These are phyloP conservation scores for Phytophthora meadii DNA, from an alignment of 352 stramenopile genomes.

Conservation along the genomic window DNA sequence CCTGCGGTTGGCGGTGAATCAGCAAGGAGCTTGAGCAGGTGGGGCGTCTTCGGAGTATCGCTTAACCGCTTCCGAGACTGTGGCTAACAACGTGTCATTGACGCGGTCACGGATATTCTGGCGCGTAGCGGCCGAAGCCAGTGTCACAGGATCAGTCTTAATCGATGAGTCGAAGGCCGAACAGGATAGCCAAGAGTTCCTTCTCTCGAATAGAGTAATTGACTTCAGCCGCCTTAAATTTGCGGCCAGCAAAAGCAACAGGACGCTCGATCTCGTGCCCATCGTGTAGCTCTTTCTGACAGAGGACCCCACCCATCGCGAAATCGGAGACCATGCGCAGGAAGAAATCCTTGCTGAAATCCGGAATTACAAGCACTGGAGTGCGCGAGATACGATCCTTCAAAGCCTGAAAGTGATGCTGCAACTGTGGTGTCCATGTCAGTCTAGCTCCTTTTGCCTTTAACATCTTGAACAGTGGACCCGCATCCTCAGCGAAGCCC, in stretches of 20 bases:
- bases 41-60: too few species aligned
- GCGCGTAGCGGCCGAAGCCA: too few species aligned
- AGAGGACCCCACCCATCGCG: not conserved
- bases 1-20: too few species aligned
- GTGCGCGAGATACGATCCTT: not conserved
- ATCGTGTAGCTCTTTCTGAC: not conserved
- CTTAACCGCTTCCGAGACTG: too few species aligned
- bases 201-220: not conserved
- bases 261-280: not conserved
- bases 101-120: too few species aligned
- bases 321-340: not conserved
- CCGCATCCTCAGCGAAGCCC: too few species aligned
- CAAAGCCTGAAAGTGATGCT: not conserved
- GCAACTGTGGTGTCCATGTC: not conserved
- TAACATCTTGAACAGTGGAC: not conserved
- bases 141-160: too few species aligned
- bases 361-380: not conserved
- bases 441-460: too few species aligned
- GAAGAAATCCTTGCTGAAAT: not conserved
- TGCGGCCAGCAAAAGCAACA: too few species aligned
- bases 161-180: not conserved
- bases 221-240: not conserved
- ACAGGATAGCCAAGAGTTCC: not conserved
- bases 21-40: too few species aligned
- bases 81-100: too few species aligned